Base-by-base conservation (phyloP, 2,329 filamentous ascomycete genomes). In the Talaromyces amestolkiae region DNA sequence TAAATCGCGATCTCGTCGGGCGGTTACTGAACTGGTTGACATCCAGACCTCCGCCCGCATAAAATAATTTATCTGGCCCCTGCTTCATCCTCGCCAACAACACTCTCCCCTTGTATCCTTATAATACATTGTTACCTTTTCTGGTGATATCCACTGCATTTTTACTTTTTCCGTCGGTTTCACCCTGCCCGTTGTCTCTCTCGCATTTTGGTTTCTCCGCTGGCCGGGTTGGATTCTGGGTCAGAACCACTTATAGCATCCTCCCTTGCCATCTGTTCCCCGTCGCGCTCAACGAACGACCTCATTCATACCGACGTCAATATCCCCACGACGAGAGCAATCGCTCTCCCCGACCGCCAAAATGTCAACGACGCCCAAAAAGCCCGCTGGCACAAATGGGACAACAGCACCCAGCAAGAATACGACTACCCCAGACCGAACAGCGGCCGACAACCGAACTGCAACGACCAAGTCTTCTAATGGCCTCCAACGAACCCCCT, bases 401-500 rank as follows among this genome's bases (percentile, higher is more conserved):
- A 51, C 41, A 33, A 66, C 60, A 53, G 61, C 64, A 58, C 47
- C 61, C 73, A 54, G 70, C 81, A 79, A 80, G 81, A 91, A 91
- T 76, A 35, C 59, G 19, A 31, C 64, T n/a, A 58, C 64, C 8
- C 37, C 80, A 79, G 67, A 81, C 67, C 54, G 61, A 61, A 69
- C 53, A 72, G 75, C 66, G 69, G 41, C 69, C 62, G 69, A 71
- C 39, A 77, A 77, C 65, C 77, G 77, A 63, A 58, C 39, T 17
- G 51, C 47, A 9, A 69, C 76, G 49, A 72, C 74, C 43, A 72
- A 76, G 49, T 80, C 85, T 27, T 82, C 79, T 35, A 79, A 81
- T 67, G 79, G 80, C 59, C 78, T 83, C n/a, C 80, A 83, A 63
- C 85, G 89, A 67, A 87, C 85, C 56, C 86, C 89, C 68, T 92